Evolutionary conservation across 306 rosid species (phyloP).

Genomic region (Rubus idaeus): DNA sequence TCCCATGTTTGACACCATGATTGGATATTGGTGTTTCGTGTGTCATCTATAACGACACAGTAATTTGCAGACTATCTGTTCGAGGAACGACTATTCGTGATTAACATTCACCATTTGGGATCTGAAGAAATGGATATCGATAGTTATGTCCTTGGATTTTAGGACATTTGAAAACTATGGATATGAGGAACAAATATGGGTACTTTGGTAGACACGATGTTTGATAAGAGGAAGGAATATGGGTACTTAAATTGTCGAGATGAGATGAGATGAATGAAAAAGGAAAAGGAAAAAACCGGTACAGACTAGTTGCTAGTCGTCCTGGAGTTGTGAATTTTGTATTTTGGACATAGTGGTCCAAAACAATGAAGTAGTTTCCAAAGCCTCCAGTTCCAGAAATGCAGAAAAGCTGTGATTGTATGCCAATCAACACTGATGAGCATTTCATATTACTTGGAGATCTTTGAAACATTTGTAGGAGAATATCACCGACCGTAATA

Average conservation of each 20-base stretch:
- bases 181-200: neutral
- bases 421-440: neutral
- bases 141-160: neutral
- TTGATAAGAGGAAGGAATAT: neutral
- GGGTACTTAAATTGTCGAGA: neutral
- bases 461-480: conserved; percentile 3
- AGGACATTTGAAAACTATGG: neutral
- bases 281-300: neutral
- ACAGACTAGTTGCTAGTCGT: conserved; percentile 1
- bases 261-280: conserved; percentile 1
- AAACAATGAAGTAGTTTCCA: neutral
- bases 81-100: neutral
- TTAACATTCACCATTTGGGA: neutral
- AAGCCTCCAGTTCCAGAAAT: conserved; percentile 27
- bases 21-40: neutral
- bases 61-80: neutral
- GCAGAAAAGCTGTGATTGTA: neutral
- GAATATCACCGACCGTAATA: neutral
- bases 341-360: neutral
- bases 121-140: neutral
- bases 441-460: conserved; percentile 8
- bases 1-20: neutral
- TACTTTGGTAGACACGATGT: neutral
- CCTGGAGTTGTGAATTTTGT: neutral
- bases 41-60: too few species aligned